Conservation (phyloP, 2,329 filamentous ascomycete genomes). For the Niveomyces coronatus region DNA sequence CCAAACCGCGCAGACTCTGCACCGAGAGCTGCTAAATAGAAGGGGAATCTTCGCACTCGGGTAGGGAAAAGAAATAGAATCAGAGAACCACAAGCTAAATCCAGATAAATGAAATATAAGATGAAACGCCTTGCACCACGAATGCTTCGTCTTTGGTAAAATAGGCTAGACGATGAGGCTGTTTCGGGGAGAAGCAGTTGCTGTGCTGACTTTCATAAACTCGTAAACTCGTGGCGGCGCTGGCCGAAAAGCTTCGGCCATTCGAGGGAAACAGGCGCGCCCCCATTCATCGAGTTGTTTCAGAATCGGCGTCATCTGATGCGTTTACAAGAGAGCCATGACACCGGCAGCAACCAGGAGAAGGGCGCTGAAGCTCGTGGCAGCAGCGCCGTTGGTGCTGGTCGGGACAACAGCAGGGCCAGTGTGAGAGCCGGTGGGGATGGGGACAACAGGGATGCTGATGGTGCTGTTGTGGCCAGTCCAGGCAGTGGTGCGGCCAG, state of each 20-base stretch:
- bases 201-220: conserved; percentile 15
- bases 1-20: conserved; percentile 10
- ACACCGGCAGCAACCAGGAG: conserved; percentile 26
- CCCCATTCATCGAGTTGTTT: conserved; percentile 16
- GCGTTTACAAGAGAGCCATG: conserved; percentile 24
- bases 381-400: conserved; percentile 19
- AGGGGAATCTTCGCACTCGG: conserved; percentile 10
- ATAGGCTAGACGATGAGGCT: conserved; percentile 4
- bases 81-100: background rate
- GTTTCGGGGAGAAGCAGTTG: background rate
- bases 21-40: conserved; percentile 10
- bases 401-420: conserved; percentile 15
- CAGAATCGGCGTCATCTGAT: background rate
- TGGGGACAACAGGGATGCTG: conserved; percentile 14
- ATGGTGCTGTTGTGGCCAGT: conserved; percentile 24
- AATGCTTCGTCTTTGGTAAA: background rate
- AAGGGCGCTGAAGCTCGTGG: conserved; percentile 25
- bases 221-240: conserved; percentile 26
- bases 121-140: conserved; percentile 2
- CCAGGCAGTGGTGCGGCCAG: conserved; percentile 20
- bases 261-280: conserved; percentile 10
- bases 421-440: conserved; percentile 11
- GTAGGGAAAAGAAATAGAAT: background rate
- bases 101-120: conserved; percentile 1
- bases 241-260: conserved; percentile 12